These are phyloP conservation scores for Plasmodium vivax DNA, from an alignment of 169 alveolate species.

Conservation along the genomic window DNA sequence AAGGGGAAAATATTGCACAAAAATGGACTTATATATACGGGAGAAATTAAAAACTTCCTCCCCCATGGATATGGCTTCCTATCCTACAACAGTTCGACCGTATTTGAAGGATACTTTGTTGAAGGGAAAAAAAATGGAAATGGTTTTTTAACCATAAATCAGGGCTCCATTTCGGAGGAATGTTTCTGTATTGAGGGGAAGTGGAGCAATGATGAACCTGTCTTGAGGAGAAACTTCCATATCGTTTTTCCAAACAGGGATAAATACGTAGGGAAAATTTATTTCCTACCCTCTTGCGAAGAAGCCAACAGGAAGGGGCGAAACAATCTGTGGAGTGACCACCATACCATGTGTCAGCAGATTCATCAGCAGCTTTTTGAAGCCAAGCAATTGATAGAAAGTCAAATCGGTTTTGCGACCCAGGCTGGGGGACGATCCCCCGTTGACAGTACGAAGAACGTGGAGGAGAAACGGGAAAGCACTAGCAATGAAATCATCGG, in stretches of 20 bases:
- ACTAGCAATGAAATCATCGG: not conserved
- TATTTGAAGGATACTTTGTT: slow-evolving; percentile 58
- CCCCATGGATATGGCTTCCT: slow-evolving; percentile 76
- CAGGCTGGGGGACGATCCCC: not conserved
- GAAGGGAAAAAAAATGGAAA: slow-evolving; percentile 73
- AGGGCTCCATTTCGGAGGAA: slow-evolving; percentile 3
- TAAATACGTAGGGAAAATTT: slow-evolving; percentile 64
- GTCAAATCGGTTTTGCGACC: not conserved
- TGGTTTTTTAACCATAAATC: slow-evolving; percentile 62
- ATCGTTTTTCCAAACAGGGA: slow-evolving; percentile 63
- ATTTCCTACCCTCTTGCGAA: slow-evolving; percentile 7
- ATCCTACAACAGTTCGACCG: slow-evolving; percentile 23
- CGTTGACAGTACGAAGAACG: not conserved
- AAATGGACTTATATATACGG: slow-evolving; percentile 59
- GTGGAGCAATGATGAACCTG: slow-evolving; percentile 70
- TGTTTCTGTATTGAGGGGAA: slow-evolving; percentile 57
- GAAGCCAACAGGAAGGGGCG: not conserved
- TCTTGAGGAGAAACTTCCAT: slow-evolving; percentile 36
- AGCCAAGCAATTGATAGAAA: slow-evolving; percentile 43
- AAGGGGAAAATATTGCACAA: slow-evolving; percentile 66
- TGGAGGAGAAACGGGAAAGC: not conserved
- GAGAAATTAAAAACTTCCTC: slow-evolving; percentile 52
- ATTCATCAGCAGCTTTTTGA: slow-evolving; percentile 20
- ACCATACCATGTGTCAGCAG: slow-evolving; percentile 11
- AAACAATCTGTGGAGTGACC: slow-evolving; percentile 15